Evolutionary conservation across 192 early-diverging fungal species (phyloP).

Genomic region (Obelidium mucronatum): DNA sequence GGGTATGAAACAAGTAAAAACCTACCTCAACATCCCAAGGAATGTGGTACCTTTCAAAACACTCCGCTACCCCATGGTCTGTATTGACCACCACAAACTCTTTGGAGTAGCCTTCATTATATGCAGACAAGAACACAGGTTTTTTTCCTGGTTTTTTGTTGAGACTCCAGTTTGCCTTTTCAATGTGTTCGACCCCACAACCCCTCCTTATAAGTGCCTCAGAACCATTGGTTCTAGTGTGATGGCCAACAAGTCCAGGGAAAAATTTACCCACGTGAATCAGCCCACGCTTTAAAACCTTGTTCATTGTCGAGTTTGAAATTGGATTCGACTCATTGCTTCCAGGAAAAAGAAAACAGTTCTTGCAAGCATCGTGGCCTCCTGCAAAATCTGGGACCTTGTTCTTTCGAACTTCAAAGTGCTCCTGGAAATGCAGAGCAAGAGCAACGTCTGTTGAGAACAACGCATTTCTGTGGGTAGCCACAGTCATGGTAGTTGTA

Average conservation of each 20-base stretch:
- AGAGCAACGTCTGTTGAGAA: background rate
- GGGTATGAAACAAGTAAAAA: background rate
- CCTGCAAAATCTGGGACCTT: background rate
- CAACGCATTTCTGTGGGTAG: background rate
- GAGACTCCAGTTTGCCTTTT: background rate
- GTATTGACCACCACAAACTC: background rate
- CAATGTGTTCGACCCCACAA: background rate
- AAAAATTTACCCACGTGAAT: background rate
- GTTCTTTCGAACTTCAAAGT: background rate
- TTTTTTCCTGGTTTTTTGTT: background rate
- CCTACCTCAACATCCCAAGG: background rate
- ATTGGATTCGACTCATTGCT: background rate
- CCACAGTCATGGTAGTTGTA: background rate
- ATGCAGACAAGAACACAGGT: background rate
- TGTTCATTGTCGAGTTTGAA: background rate
- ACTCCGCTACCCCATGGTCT: background rate
- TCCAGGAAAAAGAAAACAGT: background rate
- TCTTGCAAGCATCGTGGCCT: background rate
- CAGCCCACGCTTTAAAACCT: background rate
- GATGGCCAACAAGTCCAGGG: background rate
- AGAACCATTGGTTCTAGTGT: background rate
- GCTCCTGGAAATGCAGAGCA: background rate
- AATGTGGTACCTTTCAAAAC: background rate
- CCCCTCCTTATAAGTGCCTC: background rate
- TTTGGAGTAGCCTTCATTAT: background rate